phyloP scores from a whole-genome alignment of 352 stramenopile species.

The Phytophthora litchii region DNA sequence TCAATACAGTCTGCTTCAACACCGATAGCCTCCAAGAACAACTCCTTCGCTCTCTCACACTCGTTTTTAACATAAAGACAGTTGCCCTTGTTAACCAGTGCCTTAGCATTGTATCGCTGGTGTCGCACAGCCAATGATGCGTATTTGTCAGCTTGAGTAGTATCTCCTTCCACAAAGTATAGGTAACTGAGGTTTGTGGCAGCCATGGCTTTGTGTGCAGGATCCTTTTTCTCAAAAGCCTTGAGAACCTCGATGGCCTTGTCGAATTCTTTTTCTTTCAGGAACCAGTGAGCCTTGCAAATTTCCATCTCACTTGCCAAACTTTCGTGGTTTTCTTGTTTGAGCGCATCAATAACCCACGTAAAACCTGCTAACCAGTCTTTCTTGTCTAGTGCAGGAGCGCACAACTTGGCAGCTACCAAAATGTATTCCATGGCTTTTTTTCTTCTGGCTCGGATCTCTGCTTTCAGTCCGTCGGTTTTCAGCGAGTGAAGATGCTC shows the following conservation, averaged over 20 bases:
- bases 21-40: constrained; percentile 95
- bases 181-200: constrained; percentile 97
- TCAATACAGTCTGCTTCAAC: constrained; percentile 96
- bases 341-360: constrained; percentile 94
- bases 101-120: constrained; percentile 96
- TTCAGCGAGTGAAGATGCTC: constrained; percentile 72
- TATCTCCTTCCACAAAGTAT: constrained; percentile 96
- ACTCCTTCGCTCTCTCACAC: constrained; percentile 92
- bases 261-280: constrained; percentile 95
- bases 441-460: constrained; percentile 77
- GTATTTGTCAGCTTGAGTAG: constrained; percentile 92
- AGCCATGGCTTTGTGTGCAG: constrained; percentile 92
- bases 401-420: constrained; percentile 94
- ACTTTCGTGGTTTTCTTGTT: constrained; percentile 88
- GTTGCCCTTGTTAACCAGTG: constrained; percentile 98
- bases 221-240: constrained; percentile 96
- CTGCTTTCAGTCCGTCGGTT: constrained; percentile 72
- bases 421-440: constrained; percentile 93
- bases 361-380: constrained; percentile 93
- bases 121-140: constrained; percentile 90
- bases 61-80: constrained; percentile 95
- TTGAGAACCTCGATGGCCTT: constrained; percentile 95
- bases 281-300: constrained; percentile 86
- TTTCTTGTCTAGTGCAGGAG: constrained; percentile 91
- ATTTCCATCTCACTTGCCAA: constrained; percentile 94